Conservation (phyloP, 2,329 filamentous ascomycete species). For the Fusarium sp. region DNA sequence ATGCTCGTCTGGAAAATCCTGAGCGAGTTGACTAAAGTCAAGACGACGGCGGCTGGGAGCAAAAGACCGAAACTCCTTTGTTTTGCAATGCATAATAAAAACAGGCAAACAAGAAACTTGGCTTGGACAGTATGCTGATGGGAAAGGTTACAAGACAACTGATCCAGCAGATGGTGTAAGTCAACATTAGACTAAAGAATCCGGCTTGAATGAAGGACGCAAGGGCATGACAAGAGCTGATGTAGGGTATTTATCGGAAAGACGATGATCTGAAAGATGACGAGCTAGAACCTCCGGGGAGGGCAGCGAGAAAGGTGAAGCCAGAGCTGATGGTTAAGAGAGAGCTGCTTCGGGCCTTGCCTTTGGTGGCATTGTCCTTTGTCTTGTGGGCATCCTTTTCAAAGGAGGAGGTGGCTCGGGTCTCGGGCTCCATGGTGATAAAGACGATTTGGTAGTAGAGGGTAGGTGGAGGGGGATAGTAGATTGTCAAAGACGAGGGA, state of each 20-base stretch:
- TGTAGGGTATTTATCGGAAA: constrained; percentile 37
- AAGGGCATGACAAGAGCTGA: constrained; percentile 6
- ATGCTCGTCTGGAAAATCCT: constrained; percentile 33
- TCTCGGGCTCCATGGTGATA: constrained; percentile 38
- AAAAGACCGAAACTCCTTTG: constrained; percentile 29
- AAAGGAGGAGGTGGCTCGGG: constrained; percentile 40
- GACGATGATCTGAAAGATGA: constrained; percentile 42
- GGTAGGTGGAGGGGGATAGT: background rate
- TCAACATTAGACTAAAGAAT: constrained; percentile 13
- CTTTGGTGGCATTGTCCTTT: constrained; percentile 38
- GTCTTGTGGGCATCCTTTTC: constrained; percentile 41
- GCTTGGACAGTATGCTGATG: background rate
- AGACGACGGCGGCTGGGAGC: constrained; percentile 30
- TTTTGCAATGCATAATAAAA: constrained; percentile 11
- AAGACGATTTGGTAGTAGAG: constrained; percentile 2
- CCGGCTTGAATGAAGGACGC: constrained; percentile 31
- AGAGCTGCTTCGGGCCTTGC: constrained; percentile 40
- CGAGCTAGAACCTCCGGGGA: constrained; percentile 35
- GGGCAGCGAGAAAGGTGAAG: constrained; percentile 43
- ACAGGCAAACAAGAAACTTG: background rate
- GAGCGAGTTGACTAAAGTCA: constrained; percentile 19
- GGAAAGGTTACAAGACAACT: background rate
- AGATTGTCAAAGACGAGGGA: constrained; percentile 6
- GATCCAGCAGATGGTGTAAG: constrained; percentile 3
- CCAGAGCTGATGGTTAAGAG: constrained; percentile 43